These are phyloP conservation scores for Mycena galericulata DNA, from an alignment of 768 basidiomycete genomes.

Conservation along the genomic window DNA sequence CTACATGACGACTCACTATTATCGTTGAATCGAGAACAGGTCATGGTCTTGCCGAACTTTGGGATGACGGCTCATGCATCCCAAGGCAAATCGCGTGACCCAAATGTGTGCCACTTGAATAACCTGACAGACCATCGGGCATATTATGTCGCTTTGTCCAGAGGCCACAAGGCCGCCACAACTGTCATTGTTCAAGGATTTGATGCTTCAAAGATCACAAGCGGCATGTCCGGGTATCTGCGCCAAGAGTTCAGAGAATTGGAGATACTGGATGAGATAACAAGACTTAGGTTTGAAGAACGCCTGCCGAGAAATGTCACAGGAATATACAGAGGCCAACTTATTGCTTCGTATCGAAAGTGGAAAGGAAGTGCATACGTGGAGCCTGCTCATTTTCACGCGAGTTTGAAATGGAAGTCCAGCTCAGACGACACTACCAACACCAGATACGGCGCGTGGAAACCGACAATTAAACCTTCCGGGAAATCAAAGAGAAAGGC, in stretches of 20 bases:
- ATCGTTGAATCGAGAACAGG: constrained; percentile 36
- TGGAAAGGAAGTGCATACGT: background rate
- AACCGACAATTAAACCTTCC: background rate
- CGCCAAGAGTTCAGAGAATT: constrained; percentile 50
- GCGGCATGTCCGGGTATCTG: constrained; percentile 40
- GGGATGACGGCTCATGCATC: constrained; percentile 44
- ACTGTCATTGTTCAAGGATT: constrained; percentile 45
- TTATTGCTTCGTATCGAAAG: background rate
- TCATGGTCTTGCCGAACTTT: constrained; percentile 41
- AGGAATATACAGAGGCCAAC: background rate
- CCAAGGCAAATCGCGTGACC: constrained; percentile 43
- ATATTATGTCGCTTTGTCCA: constrained; percentile 47
- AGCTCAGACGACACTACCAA: background rate
- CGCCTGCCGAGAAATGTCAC: constrained; percentile 28
- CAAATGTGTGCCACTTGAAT: constrained; percentile 46
- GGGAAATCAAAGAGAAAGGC: background rate
- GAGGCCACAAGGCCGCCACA: constrained; percentile 33
- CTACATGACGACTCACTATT: constrained; percentile 10
- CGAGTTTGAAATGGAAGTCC: background rate
- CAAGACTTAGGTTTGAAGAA: constrained; percentile 36
- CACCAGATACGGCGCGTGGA: background rate
- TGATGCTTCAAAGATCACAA: constrained; percentile 41
- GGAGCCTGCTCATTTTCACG: background rate
- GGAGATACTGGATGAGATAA: constrained; percentile 51
- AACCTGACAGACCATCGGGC: constrained; percentile 32